Evolutionary conservation across 106 monocot genomes (phyloP), one percentile per base, ranked within the genome.

Genomic region (Dactylorhiza incarnata): DNA sequence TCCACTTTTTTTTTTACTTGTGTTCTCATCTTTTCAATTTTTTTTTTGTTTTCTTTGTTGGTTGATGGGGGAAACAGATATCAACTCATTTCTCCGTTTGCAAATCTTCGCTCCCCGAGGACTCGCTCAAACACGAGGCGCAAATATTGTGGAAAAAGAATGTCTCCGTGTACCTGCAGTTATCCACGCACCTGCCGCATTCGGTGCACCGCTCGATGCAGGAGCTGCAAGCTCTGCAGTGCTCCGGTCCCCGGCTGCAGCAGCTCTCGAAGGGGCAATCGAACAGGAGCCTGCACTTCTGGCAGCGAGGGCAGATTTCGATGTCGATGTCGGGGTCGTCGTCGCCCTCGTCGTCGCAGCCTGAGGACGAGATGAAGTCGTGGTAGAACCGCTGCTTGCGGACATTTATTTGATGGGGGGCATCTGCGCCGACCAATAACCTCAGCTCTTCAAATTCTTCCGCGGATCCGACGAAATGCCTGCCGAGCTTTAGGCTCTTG

Each of bases 181-280:
- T 80, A 15, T 79, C 83, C 23, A 90, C 76, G 56, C 87, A 90
- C 72, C 76, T 81, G 51, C 87, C 90, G 77, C 90, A 90, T 5
- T 75, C 73, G 17, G 78, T 10, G 63, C 90, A 90, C 71, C 90
- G 81, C 13, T 43, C 20, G 22, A 87, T 87, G 76, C 90, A 90
- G 24, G 73, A 19, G 22, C 73, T 78, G 61, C 90, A 90, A 12
- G 84, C 90, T 73, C 84, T 80, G 48, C 90, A 89, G 3, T n/a
- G 15, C 11, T 76, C 71, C 9, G 54, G 25, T 50, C 48, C 77
- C 23, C 75, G 45, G 9, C 7, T 49, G 17, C 50, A 65, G 52
- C 90, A 90, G 37, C 63, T 82, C 16, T 84, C 82, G 10, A 70
- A 48, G 45, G 89, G 84, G 59, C 90, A 90, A 56, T 90, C 87